Evolutionary conservation across 306 rosid genomes (phyloP).

Genomic region (Spatholobus suberectus): DNA sequence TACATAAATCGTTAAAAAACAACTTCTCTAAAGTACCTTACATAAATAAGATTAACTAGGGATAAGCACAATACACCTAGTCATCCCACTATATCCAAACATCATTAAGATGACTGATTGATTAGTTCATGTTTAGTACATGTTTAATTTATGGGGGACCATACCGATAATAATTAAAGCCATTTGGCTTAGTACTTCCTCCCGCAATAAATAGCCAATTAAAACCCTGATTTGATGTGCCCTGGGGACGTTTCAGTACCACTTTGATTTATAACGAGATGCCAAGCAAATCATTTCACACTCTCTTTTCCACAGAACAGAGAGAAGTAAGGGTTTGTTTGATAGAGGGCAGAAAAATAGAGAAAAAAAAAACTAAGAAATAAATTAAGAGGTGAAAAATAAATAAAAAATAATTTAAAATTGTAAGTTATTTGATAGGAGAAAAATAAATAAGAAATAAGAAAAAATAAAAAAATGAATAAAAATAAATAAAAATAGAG

Average conservation of each 20-base stretch:
- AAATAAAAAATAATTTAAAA: no score
- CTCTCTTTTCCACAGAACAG: not conserved
- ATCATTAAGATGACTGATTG: not conserved
- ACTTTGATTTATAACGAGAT: slow-evolving; percentile 41
- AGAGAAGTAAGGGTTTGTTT: not conserved
- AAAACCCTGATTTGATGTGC: slow-evolving; percentile 48
- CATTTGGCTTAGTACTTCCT: slow-evolving; percentile 33
- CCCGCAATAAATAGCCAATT: slow-evolving; percentile 23
- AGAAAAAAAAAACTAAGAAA: no score
- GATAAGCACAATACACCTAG: not conserved
- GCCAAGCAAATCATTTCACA: slow-evolving; percentile 46
- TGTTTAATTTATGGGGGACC: slow-evolving; percentile 31
- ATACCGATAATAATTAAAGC: slow-evolving; percentile 20
- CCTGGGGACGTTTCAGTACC: slow-evolving; percentile 44
- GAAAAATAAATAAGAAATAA: no score
- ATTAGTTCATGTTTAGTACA: slow-evolving; percentile 26
- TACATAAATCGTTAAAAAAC: not conserved
- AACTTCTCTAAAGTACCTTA: not conserved
- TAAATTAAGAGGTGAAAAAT: no score
- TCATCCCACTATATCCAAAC: not conserved
- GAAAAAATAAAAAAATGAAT: no score
- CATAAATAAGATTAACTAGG: not conserved
- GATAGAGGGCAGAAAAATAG: no score
- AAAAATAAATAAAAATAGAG: no score
- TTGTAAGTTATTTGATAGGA: no score